These are phyloP conservation scores for Ajuga reptans DNA, from an alignment of 305 asterid species.

Conservation along the genomic window DNA sequence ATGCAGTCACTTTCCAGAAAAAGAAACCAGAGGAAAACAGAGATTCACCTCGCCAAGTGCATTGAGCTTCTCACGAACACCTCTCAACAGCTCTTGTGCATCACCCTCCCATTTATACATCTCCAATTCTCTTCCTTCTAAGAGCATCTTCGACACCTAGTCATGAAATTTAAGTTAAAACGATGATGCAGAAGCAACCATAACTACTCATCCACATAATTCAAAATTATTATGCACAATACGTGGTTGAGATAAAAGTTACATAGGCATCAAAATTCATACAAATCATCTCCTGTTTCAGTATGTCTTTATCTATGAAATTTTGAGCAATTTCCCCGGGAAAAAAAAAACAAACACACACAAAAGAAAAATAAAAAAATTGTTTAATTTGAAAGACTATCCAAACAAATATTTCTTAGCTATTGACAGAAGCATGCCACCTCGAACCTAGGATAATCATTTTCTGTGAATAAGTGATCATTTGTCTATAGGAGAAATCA, in stretches of 20 bases:
- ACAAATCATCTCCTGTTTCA: background rate
- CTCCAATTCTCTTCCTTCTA: slow-evolving; percentile 62
- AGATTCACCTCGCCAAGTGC: slow-evolving; percentile 65
- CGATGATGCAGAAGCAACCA: background rate
- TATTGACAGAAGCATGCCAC: background rate
- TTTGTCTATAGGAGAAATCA: background rate
- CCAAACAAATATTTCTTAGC: background rate
- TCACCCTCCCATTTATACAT: slow-evolving; percentile 68
- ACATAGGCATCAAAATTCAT: background rate
- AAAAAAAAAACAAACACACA: too few species aligned
- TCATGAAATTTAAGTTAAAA: background rate
- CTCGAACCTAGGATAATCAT: background rate
- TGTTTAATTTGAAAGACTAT: background rate
- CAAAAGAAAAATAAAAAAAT: background rate
- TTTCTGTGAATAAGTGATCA: background rate
- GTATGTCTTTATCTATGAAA: background rate
- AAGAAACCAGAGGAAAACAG: background rate
- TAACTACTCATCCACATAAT: background rate
- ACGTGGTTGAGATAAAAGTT: background rate
- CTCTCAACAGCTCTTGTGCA: slow-evolving; percentile 52
- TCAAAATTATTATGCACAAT: background rate
- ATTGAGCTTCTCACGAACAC: slow-evolving; percentile 71
- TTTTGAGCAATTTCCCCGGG: background rate
- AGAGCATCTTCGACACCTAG: slow-evolving; percentile 54
- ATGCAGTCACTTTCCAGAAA: background rate